Evolutionary conservation across 495 filamentous ascomycete species (phyloP).

Genomic region (Penicillium maclennaniae): DNA sequence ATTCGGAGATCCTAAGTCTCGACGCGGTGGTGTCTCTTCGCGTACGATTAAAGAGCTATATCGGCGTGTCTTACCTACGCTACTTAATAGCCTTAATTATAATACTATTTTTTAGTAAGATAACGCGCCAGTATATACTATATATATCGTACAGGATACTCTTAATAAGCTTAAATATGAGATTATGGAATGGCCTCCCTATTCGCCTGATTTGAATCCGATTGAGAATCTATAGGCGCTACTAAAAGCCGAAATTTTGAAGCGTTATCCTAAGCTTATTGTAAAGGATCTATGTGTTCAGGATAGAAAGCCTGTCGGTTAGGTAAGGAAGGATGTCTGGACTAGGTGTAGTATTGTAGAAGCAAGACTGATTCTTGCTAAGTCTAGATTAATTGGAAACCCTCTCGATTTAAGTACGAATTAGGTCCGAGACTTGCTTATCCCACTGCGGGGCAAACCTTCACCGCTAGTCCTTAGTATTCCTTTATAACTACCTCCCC

Average conservation of each 20-base stretch:
- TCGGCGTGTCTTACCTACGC: conserved; percentile 7
- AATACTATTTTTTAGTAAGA: conserved; percentile 11
- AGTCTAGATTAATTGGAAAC: too few relatives aligned
- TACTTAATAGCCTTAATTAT: not conserved
- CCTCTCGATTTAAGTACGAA: too few relatives aligned
- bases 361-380: too few relatives aligned
- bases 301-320: too few relatives aligned
- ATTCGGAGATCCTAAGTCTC: conserved; percentile 1
- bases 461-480: too few relatives aligned
- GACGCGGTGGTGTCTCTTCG: not conserved
- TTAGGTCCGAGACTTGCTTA: too few relatives aligned
- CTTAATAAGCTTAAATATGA: not conserved
- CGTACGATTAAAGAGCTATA: conserved; percentile 6
- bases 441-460: too few relatives aligned
- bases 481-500: too few relatives aligned
- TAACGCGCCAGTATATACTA: conserved; percentile 1
- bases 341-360: too few relatives aligned
- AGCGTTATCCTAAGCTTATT: conserved; percentile 3
- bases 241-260: conserved; percentile 5
- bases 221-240: conserved; percentile 13
- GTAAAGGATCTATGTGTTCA: too few relatives aligned
- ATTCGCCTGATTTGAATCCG: conserved; percentile 18
- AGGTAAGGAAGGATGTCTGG: too few relatives aligned
- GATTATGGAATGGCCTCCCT: conserved; percentile 10
- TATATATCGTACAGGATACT: not conserved